phyloP scores from a whole-genome alignment of 225 moss, liverwort and hornwort species.

The Bryum argenteum region DNA sequence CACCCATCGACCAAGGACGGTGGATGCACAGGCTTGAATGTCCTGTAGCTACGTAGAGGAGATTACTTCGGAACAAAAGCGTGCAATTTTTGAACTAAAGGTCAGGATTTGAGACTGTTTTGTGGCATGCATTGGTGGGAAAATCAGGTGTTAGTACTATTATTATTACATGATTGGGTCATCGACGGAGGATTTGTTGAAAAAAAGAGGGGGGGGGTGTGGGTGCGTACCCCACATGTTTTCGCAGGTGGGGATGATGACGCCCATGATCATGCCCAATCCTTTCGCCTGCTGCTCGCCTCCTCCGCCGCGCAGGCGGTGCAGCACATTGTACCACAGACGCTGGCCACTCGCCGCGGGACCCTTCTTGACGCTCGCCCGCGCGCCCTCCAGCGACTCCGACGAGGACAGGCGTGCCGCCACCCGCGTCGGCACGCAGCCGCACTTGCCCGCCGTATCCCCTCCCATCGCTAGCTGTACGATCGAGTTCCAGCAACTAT shows the following conservation, averaged over 20 bases:
- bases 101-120: too few species aligned
- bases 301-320: conserved; percentile 17
- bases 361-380: conserved; percentile 26
- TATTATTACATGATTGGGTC: too few species aligned
- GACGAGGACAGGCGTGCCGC: conserved; percentile 40
- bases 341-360: conserved; percentile 11
- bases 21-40: too few species aligned
- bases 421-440: conserved; percentile 41
- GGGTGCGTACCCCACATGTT: conserved; percentile 86
- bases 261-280: conserved; percentile 75
- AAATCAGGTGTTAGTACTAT: too few species aligned
- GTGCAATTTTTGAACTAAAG: too few species aligned
- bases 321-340: conserved; percentile 30
- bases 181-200: too few species aligned
- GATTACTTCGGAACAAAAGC: too few species aligned
- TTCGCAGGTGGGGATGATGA: conserved; percentile 92
- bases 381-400: conserved; percentile 41
- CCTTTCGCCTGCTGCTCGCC: conserved; percentile 28
- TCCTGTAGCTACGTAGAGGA: too few species aligned
- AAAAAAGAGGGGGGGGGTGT: background rate
- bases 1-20: too few species aligned
- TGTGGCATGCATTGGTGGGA: too few species aligned
- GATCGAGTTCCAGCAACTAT: too few species aligned
- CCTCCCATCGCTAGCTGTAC: background rate
- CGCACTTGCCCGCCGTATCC: background rate